Conservation (phyloP, 2,329 filamentous ascomycete genomes). For the Orbilia oligospora region DNA sequence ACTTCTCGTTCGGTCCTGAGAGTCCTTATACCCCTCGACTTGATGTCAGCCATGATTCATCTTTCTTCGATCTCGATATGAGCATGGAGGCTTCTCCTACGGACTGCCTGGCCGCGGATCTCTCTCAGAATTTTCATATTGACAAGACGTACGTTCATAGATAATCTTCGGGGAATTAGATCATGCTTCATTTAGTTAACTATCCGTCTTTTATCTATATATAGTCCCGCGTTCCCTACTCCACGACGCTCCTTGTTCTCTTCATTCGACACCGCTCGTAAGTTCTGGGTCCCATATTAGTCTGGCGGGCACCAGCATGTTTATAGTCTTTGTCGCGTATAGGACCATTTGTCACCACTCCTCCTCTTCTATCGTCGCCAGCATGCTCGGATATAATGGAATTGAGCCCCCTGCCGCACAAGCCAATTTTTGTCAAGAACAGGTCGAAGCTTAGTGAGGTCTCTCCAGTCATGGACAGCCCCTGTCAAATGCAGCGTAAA, state of each 20-base stretch:
- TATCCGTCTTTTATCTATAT: slow-evolving; percentile 18
- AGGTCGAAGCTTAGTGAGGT: slow-evolving; percentile 69
- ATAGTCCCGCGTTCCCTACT: slow-evolving; percentile 84
- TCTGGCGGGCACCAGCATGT: slow-evolving; percentile 39
- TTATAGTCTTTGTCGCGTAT: slow-evolving; percentile 47
- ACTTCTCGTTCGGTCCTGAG: slow-evolving; percentile 39
- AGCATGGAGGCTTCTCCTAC: slow-evolving; percentile 90
- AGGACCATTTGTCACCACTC: slow-evolving; percentile 78
- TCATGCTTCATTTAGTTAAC: slow-evolving; percentile 63
- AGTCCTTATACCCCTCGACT: slow-evolving; percentile 51
- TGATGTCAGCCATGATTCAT: slow-evolving; percentile 56
- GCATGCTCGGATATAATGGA: slow-evolving; percentile 89
- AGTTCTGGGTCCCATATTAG: slow-evolving; percentile 26
- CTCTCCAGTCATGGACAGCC: slow-evolving; percentile 74
- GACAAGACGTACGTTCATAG: slow-evolving; percentile 82
- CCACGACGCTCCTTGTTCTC: slow-evolving; percentile 89
- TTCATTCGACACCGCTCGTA: slow-evolving; percentile 69
- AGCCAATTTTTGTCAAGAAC: slow-evolving; percentile 76
- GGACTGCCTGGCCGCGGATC: slow-evolving; percentile 88
- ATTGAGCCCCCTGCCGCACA: slow-evolving; percentile 92
- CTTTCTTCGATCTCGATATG: slow-evolving; percentile 81
- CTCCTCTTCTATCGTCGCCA: slow-evolving; percentile 86
- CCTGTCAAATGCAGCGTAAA: slow-evolving; percentile 68
- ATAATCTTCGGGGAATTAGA: neutral
- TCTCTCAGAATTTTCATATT: slow-evolving; percentile 97